Base-by-base conservation (phyloP, 768 basidiomycete species). In the Serendipita sp. region DNA sequence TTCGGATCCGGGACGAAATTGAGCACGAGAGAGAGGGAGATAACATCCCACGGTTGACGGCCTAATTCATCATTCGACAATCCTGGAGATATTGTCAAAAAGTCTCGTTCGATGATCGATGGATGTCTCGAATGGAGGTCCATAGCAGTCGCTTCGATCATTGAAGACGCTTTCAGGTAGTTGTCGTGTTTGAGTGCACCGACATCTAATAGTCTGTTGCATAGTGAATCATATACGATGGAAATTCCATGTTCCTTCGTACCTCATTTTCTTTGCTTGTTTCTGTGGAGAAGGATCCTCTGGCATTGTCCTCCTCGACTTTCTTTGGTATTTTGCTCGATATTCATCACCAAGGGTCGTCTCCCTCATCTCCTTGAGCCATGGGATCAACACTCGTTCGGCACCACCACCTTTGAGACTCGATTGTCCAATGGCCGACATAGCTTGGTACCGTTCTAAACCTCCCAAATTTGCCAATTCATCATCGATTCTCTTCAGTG, bases 151-250 rank as follows among this genome's bases (percentile, higher is more conserved):
- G 78, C 78, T 16, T 82, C 77, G 63, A 96, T 83, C 91, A 92
- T 95, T 1, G 80, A 74, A 8, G 77, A 72, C 66, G 83, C 86
- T 3, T 78, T 74, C 3, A 73, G 75, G 70, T 88, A 93, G 73
- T 94, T 96, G 69, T 90, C 86, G 8, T 87, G 89, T 67, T 81
- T 84, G 51, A 96, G 77, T 11, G 93, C 92, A 0, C 93, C 92
- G 1, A 94, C 87, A 75, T 96, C 92, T 3, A 96, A 80, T 63
- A 95, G 74, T 63, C 92, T 94, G 34, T 30, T 35, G 18, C 3
- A 24, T 32, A 32, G 10, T 34, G 10, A 5, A n/a, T 38, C 34
- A 53, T 5, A 28, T 3, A n/a, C 56, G 34, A 60, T 64, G 28
- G 34, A 56, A 0, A n/a, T 34, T 66, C 32, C 65, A 60, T 34